A percentile compares a stretch with the other conserved stretches of the same genome.
phyloP scores from a whole-genome alignment of 2,329 filamentous ascomycete species.

The Fusarium sp. region DNA sequence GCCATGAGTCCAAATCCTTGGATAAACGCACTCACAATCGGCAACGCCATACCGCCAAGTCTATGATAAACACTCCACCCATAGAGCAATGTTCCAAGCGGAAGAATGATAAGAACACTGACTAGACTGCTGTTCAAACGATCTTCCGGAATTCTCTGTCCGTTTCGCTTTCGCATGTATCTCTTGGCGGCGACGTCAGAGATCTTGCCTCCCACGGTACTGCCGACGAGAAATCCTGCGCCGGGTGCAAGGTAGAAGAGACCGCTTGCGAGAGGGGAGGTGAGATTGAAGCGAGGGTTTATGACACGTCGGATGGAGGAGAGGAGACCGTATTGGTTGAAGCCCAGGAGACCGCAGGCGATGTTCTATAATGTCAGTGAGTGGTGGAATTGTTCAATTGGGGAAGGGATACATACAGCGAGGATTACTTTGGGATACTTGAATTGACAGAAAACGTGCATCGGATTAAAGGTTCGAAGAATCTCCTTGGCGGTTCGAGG shows the following conservation, averaged over 20 bases:
- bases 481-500: constrained; percentile 30
- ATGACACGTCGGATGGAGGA: constrained; percentile 74
- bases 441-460: constrained; percentile 44
- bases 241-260: constrained; percentile 78
- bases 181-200: constrained; percentile 55
- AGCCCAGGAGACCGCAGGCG: constrained; percentile 41
- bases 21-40: constrained; percentile 50
- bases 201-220: constrained; percentile 70
- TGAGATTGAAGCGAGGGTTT: constrained; percentile 76
- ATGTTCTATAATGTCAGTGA: constrained; percentile 32
- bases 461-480: constrained; percentile 41
- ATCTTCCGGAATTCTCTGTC: constrained; percentile 48
- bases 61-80: constrained; percentile 52
- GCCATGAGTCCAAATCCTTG: constrained; percentile 52
- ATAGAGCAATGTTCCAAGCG: constrained; percentile 49
- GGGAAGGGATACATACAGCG: constrained; percentile 15
- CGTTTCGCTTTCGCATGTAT: constrained; percentile 53
- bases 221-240: constrained; percentile 72
- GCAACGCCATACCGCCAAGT: constrained; percentile 51
- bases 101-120: constrained; percentile 49
- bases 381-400: rapidly evolving
- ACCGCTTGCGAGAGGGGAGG: constrained; percentile 70
- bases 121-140: constrained; percentile 49
- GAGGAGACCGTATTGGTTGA: constrained; percentile 63
- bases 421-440: constrained; percentile 40